Evolutionary conservation across 257 asterid genomes (phyloP).

Genomic region (Salvia hispanica): DNA sequence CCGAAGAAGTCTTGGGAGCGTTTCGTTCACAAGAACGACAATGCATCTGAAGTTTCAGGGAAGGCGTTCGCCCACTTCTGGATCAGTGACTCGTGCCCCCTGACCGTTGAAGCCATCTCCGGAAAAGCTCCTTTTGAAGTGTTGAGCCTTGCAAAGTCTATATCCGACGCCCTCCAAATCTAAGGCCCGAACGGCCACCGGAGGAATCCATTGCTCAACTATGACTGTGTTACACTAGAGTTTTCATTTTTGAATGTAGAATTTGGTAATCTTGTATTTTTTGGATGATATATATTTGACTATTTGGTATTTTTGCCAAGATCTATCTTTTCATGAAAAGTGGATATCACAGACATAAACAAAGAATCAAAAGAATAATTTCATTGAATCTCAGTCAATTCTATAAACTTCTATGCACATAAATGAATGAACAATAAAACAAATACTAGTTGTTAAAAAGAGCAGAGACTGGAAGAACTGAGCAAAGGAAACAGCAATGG

Average conservation of each 20-base stretch:
- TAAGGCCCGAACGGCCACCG: slow-evolving; percentile 31
- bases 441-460: background rate
- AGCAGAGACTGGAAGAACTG: no score
- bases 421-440: slow-evolving; percentile 5
- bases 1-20: slow-evolving; percentile 85
- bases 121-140: slow-evolving; percentile 80
- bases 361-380: slow-evolving; percentile 8
- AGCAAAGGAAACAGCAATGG: slow-evolving; percentile 7
- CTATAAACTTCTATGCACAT: slow-evolving; percentile 41
- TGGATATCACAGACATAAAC: background rate
- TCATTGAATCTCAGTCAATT: slow-evolving; percentile 34
- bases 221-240: background rate
- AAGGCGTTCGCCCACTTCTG: slow-evolving; percentile 82
- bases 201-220: background rate
- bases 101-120: slow-evolving; percentile 66
- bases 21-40: slow-evolving; percentile 61
- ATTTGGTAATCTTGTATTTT: background rate
- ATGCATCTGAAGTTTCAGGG: slow-evolving; percentile 35
- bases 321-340: background rate
- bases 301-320: background rate
- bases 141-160: slow-evolving; percentile 87
- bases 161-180: slow-evolving; percentile 90
- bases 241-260: background rate
- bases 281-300: background rate
- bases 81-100: slow-evolving; percentile 93